phyloP scores from a whole-genome alignment of 192 early-diverging fungal species.

The Mortierella claussenii region DNA sequence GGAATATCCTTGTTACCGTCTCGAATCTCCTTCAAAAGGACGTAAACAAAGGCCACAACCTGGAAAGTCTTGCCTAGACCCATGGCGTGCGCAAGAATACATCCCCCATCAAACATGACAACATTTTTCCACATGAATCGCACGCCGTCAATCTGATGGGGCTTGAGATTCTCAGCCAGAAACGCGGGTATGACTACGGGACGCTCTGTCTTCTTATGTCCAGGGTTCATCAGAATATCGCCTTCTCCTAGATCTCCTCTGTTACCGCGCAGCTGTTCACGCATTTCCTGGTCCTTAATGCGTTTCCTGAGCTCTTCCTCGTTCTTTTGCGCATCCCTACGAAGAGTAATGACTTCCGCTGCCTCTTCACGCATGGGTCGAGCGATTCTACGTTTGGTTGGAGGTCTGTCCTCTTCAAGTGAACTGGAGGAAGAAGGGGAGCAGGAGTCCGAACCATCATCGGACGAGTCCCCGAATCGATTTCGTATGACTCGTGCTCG shows the following conservation, averaged over 20 bases:
- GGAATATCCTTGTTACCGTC: conserved; percentile 63
- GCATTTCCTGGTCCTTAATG: conserved; percentile 34
- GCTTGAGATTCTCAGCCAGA: conserved; percentile 66
- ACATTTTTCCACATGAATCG: conserved; percentile 86
- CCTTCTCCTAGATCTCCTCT: not conserved
- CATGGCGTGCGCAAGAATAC: conserved; percentile 88
- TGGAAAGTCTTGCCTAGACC: conserved; percentile 86
- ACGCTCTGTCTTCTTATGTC: conserved; percentile 65
- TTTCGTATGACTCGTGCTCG: conserved; percentile 16
- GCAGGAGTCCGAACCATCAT: not conserved
- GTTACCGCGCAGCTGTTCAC: conserved; percentile 2
- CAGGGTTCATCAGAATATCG: conserved; percentile 69
- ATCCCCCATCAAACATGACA: conserved; percentile 78
- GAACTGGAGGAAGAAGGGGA: not conserved
- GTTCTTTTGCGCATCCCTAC: conserved; percentile 27
- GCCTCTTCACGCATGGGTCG: conserved; percentile 6
- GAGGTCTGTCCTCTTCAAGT: not conserved
- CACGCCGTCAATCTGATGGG: conserved; percentile 81
- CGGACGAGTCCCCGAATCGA: conserved; percentile 8
- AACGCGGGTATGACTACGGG: conserved; percentile 66
- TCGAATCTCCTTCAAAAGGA: conserved; percentile 70
- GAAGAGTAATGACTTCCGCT: conserved; percentile 16
- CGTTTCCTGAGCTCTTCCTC: conserved; percentile 40
- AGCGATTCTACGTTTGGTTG: conserved; percentile 2
- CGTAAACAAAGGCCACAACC: conserved; percentile 76